Conservation (phyloP, 352 stramenopile species). For the Peronospora destructor region DNA sequence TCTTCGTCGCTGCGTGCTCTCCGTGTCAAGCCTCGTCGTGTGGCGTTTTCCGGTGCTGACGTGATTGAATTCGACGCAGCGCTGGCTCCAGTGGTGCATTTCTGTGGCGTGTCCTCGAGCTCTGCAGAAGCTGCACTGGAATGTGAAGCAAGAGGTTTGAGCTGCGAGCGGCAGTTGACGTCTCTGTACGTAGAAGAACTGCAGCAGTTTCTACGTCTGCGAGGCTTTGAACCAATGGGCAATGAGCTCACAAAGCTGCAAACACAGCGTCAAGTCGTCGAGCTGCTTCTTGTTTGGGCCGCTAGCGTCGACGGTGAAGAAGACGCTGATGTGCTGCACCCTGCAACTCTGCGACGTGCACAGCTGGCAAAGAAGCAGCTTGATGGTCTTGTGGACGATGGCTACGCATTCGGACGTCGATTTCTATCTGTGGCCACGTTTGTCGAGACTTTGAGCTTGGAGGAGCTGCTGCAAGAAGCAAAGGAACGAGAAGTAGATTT, state of each 20-base stretch:
- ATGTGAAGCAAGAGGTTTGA: constrained; percentile 35
- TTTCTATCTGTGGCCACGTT: constrained; percentile 53
- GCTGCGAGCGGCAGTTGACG: constrained; percentile 12
- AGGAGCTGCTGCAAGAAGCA: constrained; percentile 37
- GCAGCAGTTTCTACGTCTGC: constrained; percentile 18
- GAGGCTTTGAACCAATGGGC: constrained; percentile 35
- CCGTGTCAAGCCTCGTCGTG: constrained; percentile 13
- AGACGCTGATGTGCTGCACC: constrained; percentile 11
- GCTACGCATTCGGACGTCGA: constrained; percentile 59
- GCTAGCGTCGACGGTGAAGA: constrained; percentile 4
- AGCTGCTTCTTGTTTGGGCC: constrained; percentile 36
- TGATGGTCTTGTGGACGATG: constrained; percentile 34
- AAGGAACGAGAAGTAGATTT: constrained; percentile 22
- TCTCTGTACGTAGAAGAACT: constrained; percentile 35
- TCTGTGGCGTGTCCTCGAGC: neutral
- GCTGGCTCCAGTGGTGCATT: constrained; percentile 34
- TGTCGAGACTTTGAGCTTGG: constrained; percentile 38
- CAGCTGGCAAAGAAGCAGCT: constrained; percentile 43
- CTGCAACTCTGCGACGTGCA: constrained; percentile 14
- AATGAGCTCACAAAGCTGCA: constrained; percentile 25
- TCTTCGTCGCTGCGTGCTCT: neutral
- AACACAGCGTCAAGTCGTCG: constrained; percentile 35
- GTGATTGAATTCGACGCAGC: constrained; percentile 58
- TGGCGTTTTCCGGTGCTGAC: constrained; percentile 45
- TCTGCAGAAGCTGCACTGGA: constrained; percentile 25